These are phyloP conservation scores for Cutaneotrichosporon cavernicola DNA, from an alignment of 1,284 basidiomycete genomes.

Conservation along the genomic window DNA sequence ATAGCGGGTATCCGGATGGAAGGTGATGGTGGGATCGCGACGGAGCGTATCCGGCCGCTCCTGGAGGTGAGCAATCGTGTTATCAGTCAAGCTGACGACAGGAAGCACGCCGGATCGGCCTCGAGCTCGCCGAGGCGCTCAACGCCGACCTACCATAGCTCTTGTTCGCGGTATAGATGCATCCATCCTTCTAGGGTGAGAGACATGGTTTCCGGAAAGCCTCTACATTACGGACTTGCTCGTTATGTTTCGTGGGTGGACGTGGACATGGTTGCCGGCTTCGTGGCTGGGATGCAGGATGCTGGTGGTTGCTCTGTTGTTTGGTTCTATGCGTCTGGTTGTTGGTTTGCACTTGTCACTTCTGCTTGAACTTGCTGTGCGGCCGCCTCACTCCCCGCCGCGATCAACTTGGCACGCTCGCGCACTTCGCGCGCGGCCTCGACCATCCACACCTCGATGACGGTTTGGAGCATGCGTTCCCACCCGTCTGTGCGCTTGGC, in stretches of 20 bases:
- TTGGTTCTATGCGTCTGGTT: background rate
- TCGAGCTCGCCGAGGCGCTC: slow-evolving; percentile 20
- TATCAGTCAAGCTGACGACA: slow-evolving; percentile 5
- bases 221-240: background rate
- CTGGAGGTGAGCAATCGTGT: slow-evolving; percentile 22
- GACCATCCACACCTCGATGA: slow-evolving; percentile 40
- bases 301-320: background rate
- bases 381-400: background rate
- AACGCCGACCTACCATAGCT: slow-evolving; percentile 23
- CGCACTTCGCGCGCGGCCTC: slow-evolving; percentile 35
- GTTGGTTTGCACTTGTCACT: background rate
- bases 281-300: background rate
- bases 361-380: background rate
- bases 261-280: background rate
- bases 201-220: background rate
- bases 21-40: slow-evolving; percentile 42
- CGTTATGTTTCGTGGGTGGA: background rate
- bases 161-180: slow-evolving; percentile 14
- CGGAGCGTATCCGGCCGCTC: slow-evolving; percentile 34
- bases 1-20: slow-evolving; percentile 49
- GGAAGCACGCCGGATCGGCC: slow-evolving; percentile 21
- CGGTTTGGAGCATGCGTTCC: slow-evolving; percentile 35
- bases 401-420: background rate
- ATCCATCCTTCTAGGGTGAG: slow-evolving; percentile 14
- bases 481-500: slow-evolving; percentile 43